A percentile compares a stretch with the other conserved stretches of the same genome.
Conservation (phyloP, 176 grass and related monocot genomes). For the Aegilops longissima region DNA sequence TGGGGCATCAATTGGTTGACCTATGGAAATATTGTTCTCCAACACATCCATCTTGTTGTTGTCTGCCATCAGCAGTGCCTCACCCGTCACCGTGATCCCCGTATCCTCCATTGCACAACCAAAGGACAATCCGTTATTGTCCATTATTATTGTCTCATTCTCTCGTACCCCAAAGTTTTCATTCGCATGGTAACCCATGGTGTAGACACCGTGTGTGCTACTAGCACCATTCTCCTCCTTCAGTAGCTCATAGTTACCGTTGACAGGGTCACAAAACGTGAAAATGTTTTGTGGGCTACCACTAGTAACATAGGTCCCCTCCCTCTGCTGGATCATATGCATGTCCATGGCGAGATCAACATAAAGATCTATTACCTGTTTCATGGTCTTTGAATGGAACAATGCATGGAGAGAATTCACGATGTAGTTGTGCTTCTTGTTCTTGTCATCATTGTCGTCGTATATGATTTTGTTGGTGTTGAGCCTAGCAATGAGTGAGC, state of each 20-base stretch:
- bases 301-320: background rate
- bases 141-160: background rate
- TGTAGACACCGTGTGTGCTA: background rate
- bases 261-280: background rate
- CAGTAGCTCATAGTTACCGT: background rate
- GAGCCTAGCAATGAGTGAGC: background rate
- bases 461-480: background rate
- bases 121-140: background rate
- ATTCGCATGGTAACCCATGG: background rate
- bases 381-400: slow-evolving; percentile 24
- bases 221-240: background rate
- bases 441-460: background rate
- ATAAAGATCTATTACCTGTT: slow-evolving; percentile 28
- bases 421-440: background rate
- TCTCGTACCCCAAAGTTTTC: background rate
- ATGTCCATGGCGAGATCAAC: background rate
- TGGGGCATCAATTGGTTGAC: background rate
- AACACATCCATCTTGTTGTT: background rate
- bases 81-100: no score
- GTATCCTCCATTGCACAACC: background rate
- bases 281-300: background rate
- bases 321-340: background rate
- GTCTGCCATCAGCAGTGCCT: background rate
- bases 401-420: background rate
- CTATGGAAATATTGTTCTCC: background rate